Conservation (phyloP, 1,284 basidiomycete species). For the Cystobasidium slooffiae region DNA sequence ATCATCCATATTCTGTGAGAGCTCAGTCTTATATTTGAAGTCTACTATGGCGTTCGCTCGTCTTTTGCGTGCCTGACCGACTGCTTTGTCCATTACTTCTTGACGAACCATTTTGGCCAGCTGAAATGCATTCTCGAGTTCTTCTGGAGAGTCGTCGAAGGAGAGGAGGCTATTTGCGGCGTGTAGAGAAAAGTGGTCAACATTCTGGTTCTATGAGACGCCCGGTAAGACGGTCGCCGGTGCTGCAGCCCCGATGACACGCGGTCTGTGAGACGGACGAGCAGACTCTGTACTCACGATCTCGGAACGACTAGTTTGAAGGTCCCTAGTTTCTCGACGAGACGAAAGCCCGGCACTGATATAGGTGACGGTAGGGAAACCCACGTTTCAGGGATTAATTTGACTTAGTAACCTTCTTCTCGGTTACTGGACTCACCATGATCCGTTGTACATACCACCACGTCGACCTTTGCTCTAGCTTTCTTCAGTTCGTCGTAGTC, state of each 20-base stretch:
- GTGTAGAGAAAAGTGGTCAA: constrained; percentile 1
- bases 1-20: constrained; percentile 24
- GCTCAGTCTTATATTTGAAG: constrained; percentile 27
- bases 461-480: constrained; percentile 19
- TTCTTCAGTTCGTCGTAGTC: constrained; percentile 9
- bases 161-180: background rate
- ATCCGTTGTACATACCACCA: constrained; percentile 25
- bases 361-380: background rate
- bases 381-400: background rate
- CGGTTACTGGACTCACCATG: background rate
- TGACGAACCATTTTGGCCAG: constrained; percentile 38
- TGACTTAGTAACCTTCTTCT: background rate
- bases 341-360: constrained; percentile 32
- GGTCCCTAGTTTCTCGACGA: constrained; percentile 11
- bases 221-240: too few relatives aligned
- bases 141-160: constrained; percentile 24
- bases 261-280: background rate
- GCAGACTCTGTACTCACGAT: constrained; percentile 5
- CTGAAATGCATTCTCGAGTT: constrained; percentile 11
- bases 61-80: constrained; percentile 22
- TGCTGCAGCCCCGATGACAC: too few relatives aligned
- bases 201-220: background rate
- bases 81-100: constrained; percentile 31
- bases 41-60: constrained; percentile 33
- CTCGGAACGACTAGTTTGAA: constrained; percentile 26